phyloP scores from a whole-genome alignment of 1,284 basidiomycete genomes.

The Heliocybe sulcata region DNA sequence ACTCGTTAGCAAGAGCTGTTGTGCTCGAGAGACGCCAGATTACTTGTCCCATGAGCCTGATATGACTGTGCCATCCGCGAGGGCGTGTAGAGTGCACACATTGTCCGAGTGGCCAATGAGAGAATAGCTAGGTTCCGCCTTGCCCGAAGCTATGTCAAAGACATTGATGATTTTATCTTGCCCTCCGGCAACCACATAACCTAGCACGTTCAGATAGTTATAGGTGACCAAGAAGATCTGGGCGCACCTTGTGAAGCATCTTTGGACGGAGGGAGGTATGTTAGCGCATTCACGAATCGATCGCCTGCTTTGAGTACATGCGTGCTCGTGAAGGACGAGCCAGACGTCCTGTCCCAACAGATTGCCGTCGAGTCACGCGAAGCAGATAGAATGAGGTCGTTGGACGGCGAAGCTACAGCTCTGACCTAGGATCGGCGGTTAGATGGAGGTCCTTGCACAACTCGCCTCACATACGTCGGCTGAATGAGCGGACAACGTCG shows the following conservation, averaged over 20 bases:
- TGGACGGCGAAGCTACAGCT: slow-evolving; percentile 60
- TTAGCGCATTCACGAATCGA: slow-evolving; percentile 78
- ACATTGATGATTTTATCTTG: slow-evolving; percentile 82
- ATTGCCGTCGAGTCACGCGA: slow-evolving; percentile 89
- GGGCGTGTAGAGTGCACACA: slow-evolving; percentile 80
- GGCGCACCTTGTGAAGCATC: slow-evolving; percentile 61
- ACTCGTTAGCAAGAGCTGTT: neutral
- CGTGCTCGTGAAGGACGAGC: slow-evolving; percentile 43
- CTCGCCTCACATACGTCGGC: slow-evolving; percentile 56
- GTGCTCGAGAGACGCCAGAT: slow-evolving; percentile 19
- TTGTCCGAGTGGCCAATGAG: slow-evolving; percentile 88
- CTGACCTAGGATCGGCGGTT: slow-evolving; percentile 49
- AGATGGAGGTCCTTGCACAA: neutral
- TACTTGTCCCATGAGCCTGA: slow-evolving; percentile 98
- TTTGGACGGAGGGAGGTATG: slow-evolving; percentile 61
- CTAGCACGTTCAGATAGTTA: slow-evolving; percentile 32
- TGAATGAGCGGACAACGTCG: slow-evolving; percentile 64
- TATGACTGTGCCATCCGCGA: slow-evolving; percentile 66
- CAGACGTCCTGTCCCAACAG: slow-evolving; percentile 63
- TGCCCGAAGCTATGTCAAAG: slow-evolving; percentile 51
- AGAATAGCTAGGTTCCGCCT: slow-evolving; percentile 70
- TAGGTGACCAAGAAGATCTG: slow-evolving; percentile 6
- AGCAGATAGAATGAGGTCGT: slow-evolving; percentile 75
- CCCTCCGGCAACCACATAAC: slow-evolving; percentile 78
- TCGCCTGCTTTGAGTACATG: slow-evolving; percentile 61